These are phyloP conservation scores for Xerocomellus chrysenteron DNA, from an alignment of 768 basidiomycete genomes.

Conservation along the genomic window DNA sequence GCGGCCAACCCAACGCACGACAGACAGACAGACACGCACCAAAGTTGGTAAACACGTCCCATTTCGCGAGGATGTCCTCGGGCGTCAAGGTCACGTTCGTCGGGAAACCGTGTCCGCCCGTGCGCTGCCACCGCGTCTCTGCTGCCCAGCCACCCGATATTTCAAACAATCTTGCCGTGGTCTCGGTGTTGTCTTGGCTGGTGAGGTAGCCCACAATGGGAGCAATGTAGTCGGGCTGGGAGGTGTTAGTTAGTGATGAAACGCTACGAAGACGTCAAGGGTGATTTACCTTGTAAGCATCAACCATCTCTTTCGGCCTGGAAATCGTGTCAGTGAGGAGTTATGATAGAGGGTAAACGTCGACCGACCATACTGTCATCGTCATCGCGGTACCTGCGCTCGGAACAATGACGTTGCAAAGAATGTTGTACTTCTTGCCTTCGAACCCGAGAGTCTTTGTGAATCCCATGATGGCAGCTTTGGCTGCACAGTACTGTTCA, in stretches of 20 bases:
- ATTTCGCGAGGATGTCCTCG: slow-evolving; percentile 77
- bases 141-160: slow-evolving; percentile 90
- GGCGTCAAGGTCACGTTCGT: slow-evolving; percentile 70
- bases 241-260: not conserved
- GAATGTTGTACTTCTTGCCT: slow-evolving; percentile 86
- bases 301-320: slow-evolving; percentile 82
- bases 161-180: slow-evolving; percentile 79
- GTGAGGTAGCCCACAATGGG: slow-evolving; percentile 90
- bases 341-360: slow-evolving; percentile 16
- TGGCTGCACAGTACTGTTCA: slow-evolving; percentile 82
- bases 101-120: slow-evolving; percentile 87
- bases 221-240: slow-evolving; percentile 85
- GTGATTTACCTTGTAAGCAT: slow-evolving; percentile 73
- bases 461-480: slow-evolving; percentile 86
- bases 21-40: slow-evolving; percentile 42
- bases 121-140: slow-evolving; percentile 89
- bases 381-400: slow-evolving; percentile 93
- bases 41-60: slow-evolving; percentile 83
- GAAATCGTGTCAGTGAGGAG: not conserved
- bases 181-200: slow-evolving; percentile 75
- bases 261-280: not conserved
- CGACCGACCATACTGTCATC: slow-evolving; percentile 62
- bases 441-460: slow-evolving; percentile 91
- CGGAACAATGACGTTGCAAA: slow-evolving; percentile 86
- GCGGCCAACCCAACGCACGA: no score